A percentile compares a stretch with the other conserved stretches of the same genome.
Evolutionary conservation across 2,329 filamentous ascomycete species (phyloP).

Genomic region (Rhynchosporium graminicola): DNA sequence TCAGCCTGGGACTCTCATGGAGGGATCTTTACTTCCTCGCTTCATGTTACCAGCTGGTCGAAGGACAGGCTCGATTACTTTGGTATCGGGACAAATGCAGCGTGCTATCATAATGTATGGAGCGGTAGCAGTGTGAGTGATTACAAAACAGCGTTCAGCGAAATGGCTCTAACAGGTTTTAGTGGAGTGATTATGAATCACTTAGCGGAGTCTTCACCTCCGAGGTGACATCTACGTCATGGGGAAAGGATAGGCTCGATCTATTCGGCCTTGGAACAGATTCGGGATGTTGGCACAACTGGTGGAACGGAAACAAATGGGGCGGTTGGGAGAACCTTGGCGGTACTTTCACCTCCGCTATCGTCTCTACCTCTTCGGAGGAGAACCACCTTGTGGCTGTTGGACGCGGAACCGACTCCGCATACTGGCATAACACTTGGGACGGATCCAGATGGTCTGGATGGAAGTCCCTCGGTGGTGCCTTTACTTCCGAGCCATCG

Average conservation of each 20-base stretch:
- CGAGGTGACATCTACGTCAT: constrained; percentile 22
- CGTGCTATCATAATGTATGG: constrained; percentile 22
- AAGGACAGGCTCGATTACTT: constrained; percentile 27
- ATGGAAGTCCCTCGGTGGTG: constrained; percentile 23
- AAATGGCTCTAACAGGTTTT: neutral
- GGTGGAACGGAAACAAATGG: constrained; percentile 21
- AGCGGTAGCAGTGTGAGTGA: constrained; percentile 12
- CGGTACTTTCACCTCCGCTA: constrained; percentile 17
- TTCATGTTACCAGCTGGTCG: constrained; percentile 28
- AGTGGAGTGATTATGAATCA: constrained; percentile 18
- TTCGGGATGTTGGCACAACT: constrained; percentile 18
- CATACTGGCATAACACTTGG: constrained; percentile 13
- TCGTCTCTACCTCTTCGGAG: constrained; percentile 12
- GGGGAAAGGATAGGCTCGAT: constrained; percentile 28
- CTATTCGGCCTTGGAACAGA: constrained; percentile 22
- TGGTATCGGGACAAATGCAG: constrained; percentile 17
- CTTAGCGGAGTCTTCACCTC: constrained; percentile 20
- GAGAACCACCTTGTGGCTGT: constrained; percentile 16
- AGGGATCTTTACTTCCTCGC: constrained; percentile 14
- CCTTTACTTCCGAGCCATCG: constrained; percentile 29
- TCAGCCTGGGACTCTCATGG: constrained; percentile 18
- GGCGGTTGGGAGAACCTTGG: constrained; percentile 23
- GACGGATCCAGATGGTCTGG: constrained; percentile 18
- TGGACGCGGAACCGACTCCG: constrained; percentile 19
- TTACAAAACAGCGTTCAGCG: neutral